A percentile compares a stretch with the other conserved stretches of the same genome.
phyloP scores from a whole-genome alignment of 371 early-diverging fungal genomes.

The Rhizopus stolonifer region DNA sequence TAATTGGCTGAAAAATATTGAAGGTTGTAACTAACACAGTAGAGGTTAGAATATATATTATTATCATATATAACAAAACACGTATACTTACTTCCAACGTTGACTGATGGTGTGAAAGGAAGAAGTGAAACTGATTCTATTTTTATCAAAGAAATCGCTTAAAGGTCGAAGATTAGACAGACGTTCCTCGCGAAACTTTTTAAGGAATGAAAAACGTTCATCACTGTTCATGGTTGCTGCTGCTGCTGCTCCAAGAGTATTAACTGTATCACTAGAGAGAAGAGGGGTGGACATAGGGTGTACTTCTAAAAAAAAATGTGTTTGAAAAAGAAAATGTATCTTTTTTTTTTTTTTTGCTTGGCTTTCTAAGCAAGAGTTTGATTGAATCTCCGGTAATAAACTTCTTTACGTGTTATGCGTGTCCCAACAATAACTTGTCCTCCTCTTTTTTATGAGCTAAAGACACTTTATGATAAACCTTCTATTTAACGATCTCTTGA shows the following conservation, averaged over 20 bases:
- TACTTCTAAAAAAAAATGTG: neutral
- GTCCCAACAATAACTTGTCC: too few species aligned
- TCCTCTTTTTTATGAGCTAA: too few species aligned
- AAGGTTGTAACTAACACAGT: slow-evolving; percentile 55
- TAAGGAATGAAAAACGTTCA: slow-evolving; percentile 40
- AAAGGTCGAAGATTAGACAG: slow-evolving; percentile 53
- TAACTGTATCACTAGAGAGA: slow-evolving; percentile 25
- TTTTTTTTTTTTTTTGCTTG: neutral
- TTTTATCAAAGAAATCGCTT: slow-evolving; percentile 64
- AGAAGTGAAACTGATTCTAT: slow-evolving; percentile 56
- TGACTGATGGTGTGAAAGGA: slow-evolving; percentile 45
- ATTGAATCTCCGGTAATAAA: neutral
- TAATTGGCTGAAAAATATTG: slow-evolving; percentile 69
- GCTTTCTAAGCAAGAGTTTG: neutral
- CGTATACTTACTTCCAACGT: slow-evolving; percentile 49
- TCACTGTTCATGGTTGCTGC: slow-evolving; percentile 35
- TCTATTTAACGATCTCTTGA: too few species aligned
- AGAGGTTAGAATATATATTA: slow-evolving; percentile 1
- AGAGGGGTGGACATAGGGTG: slow-evolving; percentile 25
- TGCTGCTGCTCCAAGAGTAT: slow-evolving; percentile 24
- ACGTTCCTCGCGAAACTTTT: slow-evolving; percentile 41
- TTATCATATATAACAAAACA: neutral
- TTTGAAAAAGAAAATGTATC: neutral
- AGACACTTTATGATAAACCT: too few species aligned
- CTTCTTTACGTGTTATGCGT: too few species aligned